These are phyloP conservation scores for Clausena lansium DNA, from an alignment of 345 rosid genomes.

Conservation along the genomic window DNA sequence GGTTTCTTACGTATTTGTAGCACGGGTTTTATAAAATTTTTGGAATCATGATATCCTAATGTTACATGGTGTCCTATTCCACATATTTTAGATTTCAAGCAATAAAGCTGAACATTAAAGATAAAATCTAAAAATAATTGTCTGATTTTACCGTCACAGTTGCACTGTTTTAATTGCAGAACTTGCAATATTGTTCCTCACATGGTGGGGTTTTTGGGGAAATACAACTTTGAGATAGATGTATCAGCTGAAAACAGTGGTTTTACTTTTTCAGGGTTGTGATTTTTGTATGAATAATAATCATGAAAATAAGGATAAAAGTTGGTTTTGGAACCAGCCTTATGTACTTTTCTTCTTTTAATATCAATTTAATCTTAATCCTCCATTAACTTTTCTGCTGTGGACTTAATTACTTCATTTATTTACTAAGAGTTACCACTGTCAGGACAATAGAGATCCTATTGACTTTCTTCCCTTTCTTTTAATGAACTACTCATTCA, in stretches of 20 bases:
- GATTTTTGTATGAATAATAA: background rate
- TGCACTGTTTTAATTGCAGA: background rate
- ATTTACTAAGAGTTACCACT: background rate
- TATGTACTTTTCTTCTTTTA: background rate
- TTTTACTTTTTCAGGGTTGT: background rate
- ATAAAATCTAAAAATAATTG: background rate
- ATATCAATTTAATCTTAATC: background rate
- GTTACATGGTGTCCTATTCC: too few relatives aligned
- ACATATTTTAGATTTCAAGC: background rate
- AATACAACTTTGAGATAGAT: background rate
- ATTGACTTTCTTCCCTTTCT: background rate
- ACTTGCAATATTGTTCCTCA: background rate
- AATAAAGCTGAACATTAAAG: background rate
- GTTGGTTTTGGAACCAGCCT: background rate
- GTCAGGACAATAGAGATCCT: background rate
- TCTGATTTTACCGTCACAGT: background rate
- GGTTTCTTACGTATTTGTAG: conserved; percentile 6
- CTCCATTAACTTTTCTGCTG: background rate
- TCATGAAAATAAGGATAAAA: background rate
- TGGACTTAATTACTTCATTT: background rate
- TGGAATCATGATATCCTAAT: background rate
- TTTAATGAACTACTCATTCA: background rate
- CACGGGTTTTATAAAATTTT: background rate
- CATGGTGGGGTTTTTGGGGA: background rate
- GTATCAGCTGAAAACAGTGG: background rate